Evolutionary conservation across 2,329 filamentous ascomycete genomes (phyloP), one percentile per base, ranked within the genome.

Genomic region (Aureobasidium leucospermi): DNA sequence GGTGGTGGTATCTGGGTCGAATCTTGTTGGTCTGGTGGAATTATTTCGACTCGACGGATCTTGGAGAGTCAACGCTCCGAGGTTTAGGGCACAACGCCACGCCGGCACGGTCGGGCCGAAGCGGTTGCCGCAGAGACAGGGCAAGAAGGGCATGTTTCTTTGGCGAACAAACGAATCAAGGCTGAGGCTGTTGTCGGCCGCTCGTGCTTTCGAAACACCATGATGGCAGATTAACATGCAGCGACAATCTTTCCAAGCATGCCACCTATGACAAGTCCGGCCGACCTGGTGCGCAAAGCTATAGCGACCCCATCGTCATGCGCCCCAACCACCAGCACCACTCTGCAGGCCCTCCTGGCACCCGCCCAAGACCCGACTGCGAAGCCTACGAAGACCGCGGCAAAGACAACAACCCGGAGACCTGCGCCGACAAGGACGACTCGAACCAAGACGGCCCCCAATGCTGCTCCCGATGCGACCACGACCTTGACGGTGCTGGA

Each of bases 401-500:
- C 36, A 29, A 59, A 28, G 46, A 51, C 45, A 46, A 34, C 46
- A 13, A 6, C 36, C 16, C 36, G 38, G 11, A 46, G n/a, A 13
- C 38, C 42, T 10, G 16, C 38, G 3, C 13, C 28, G 3, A 39
- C 55, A 19, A 47, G 43, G 11, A 23, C 55, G 48, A 32, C 55
- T 28, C 23, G 39, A 29, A 11, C 57, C 1, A 59, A 38, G 16
- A 10, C 16, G 13, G 41, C 39, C 13, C 13, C 48, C 1, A 28
- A 13, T 52, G 29, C 39, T 10, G 16, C 36, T 6, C 8, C 47
- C 53, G 73, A 74, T 48, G 60, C 64, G 4, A n/a, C 65, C 1
- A 58, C 57, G 11, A 48, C 60, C n/a, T 70, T 87, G 32, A 74
- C 79, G 4, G 69, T 77, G 5, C 83, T 81, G 65, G 86, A 90